Evolutionary conservation across 352 stramenopile genomes (phyloP), one percentile per base, ranked within the genome.

Genomic region (Peronospora tabacina): DNA sequence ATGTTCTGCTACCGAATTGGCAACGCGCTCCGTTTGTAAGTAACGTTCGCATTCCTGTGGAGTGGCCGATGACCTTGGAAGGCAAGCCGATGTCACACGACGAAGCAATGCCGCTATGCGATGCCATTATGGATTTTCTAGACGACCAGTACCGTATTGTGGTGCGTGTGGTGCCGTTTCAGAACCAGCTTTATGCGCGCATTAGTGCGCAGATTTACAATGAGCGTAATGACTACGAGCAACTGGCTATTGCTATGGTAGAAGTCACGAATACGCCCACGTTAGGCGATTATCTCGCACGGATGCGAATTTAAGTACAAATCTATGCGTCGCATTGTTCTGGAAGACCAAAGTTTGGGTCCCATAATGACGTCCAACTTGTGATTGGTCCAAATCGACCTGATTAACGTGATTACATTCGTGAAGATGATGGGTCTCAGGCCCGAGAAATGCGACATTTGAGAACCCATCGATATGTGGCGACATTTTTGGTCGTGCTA

Each of bases 191-290:
- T 16, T 90, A 87, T 65, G 76, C 82, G 39, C 76, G 78, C 51
- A 87, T 92, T 59, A 90, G 78, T 38, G 75, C 78, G 38, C 82
- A 92, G 61, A 88, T 90, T 44, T 92, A 90, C 67, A 90, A 89
- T 53, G 82, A 92, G 50, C 74, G 82, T 45, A 64, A 65, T 30
- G 82, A 92, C 52, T 92, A 76, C 43, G 78, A 92, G 55, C 66
- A 77, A 44, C 62, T 92, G 13, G 82, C 72, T 22, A 60, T 70
- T 28, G 79, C 82, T 42, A 85, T 92, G 55, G 45, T 85, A 33
- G 72, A 87, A 59, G 58, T 92, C 39, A 90, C 76, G 19, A 82
- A 82, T 51, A 76, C 69, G 2, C 69, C 67, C 22, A 72, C 78
- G 49, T 52, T 90, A 12, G 68, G 62, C 47, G 73, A 86, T 43